Evolutionary conservation across 495 filamentous ascomycete species (phyloP).

Genomic region (Penicillium lividum): DNA sequence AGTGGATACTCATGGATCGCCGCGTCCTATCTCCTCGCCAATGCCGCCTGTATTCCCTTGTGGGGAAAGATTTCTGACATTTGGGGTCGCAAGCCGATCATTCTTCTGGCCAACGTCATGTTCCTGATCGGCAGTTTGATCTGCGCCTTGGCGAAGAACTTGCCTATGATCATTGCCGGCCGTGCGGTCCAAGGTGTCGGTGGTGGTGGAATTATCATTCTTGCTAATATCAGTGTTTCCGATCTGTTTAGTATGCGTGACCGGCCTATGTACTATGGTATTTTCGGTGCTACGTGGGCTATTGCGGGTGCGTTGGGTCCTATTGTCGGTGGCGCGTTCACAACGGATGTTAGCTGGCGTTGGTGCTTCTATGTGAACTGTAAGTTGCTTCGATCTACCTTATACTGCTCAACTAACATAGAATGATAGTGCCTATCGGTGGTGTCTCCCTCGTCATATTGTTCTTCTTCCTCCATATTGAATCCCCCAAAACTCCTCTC

Average conservation of each 20-base stretch:
- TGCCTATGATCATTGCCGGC: slow-evolving; percentile 74
- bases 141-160: slow-evolving; percentile 63
- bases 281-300: slow-evolving; percentile 73
- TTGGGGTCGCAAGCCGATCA: slow-evolving; percentile 79
- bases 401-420: slow-evolving; percentile 15
- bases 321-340: slow-evolving; percentile 75
- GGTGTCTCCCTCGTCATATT: slow-evolving; percentile 67
- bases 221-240: slow-evolving; percentile 80
- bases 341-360: slow-evolving; percentile 61
- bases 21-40: slow-evolving; percentile 68
- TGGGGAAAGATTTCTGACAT: slow-evolving; percentile 90
- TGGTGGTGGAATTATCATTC: slow-evolving; percentile 75
- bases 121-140: slow-evolving; percentile 80
- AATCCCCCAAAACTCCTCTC: slow-evolving; percentile 74
- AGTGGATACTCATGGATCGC: slow-evolving; percentile 79
- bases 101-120: slow-evolving; percentile 68
- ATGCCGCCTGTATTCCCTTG: slow-evolving; percentile 65
- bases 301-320: slow-evolving; percentile 72
- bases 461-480: slow-evolving; percentile 69
- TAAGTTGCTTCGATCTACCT: slow-evolving; percentile 28
- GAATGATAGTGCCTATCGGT: slow-evolving; percentile 62
- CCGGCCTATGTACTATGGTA: slow-evolving; percentile 62
- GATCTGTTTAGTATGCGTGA: slow-evolving; percentile 77
- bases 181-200: slow-evolving; percentile 82
- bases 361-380: slow-evolving; percentile 67